A percentile compares a stretch with the other conserved stretches of the same genome.
phyloP scores from a whole-genome alignment of 2,329 filamentous ascomycete species.

The Colletotrichum horii region DNA sequence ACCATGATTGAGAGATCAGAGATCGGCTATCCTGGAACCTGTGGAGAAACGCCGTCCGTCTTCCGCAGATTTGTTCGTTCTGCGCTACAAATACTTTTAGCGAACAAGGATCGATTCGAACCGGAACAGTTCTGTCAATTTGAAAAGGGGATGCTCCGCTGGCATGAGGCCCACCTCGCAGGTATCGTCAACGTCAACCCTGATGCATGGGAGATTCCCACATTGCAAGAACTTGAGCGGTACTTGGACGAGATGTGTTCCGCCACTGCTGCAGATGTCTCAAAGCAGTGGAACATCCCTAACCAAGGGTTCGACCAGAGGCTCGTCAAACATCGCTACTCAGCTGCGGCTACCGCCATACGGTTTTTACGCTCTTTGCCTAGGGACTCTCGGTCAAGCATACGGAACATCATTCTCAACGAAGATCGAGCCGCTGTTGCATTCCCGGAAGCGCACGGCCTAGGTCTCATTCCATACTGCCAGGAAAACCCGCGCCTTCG shows the following conservation, averaged over 20 bases:
- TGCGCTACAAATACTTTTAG: background rate
- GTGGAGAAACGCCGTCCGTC: background rate
- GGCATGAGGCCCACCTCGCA: background rate
- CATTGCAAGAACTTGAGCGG: background rate
- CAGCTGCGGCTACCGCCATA: background rate
- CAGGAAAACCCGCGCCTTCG: background rate
- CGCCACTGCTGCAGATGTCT: background rate
- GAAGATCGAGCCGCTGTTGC: background rate
- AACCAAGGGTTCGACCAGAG: accelerated
- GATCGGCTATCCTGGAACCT: background rate
- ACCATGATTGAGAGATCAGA: background rate
- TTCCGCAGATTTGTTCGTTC: background rate
- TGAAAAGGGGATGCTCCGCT: background rate
- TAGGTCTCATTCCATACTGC: background rate
- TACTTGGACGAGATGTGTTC: background rate
- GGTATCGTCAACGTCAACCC: background rate
- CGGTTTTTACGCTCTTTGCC: background rate
- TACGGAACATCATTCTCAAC: background rate
- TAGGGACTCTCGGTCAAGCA: background rate
- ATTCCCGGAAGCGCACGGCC: background rate
- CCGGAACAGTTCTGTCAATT: background rate
- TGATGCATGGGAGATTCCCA: background rate
- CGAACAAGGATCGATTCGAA: background rate
- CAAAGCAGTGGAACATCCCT: background rate
- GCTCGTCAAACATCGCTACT: background rate